Percentiles rank a stretch among this genome's conserved stretches.
phyloP scores from a whole-genome alignment of 306 rosid genomes.

The Vicia villosa region DNA sequence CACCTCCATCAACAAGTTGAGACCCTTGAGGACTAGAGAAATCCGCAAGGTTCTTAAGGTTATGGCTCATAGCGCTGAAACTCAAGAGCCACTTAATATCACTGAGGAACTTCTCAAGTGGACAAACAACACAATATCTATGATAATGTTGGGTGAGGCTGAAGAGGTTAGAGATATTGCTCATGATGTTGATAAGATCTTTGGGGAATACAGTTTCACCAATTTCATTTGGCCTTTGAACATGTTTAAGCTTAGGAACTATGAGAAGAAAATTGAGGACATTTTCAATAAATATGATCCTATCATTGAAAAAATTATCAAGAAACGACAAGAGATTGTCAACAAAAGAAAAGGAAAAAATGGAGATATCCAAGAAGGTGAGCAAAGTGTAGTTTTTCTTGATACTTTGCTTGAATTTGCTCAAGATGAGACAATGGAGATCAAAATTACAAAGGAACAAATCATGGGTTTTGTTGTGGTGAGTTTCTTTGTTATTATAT shows the following conservation, averaged over 20 bases:
- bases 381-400: slow-evolving; percentile 35
- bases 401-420: slow-evolving; percentile 46
- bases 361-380: slow-evolving; percentile 23
- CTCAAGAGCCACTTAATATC: slow-evolving; percentile 34
- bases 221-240: slow-evolving; percentile 47
- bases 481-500: neutral
- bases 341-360: slow-evolving; percentile 20
- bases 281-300: slow-evolving; percentile 41
- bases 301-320: slow-evolving; percentile 46
- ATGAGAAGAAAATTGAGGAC: slow-evolving; percentile 42
- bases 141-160: slow-evolving; percentile 49
- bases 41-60: slow-evolving; percentile 22
- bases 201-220: slow-evolving; percentile 42
- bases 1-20: slow-evolving; percentile 31
- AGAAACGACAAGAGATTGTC: slow-evolving; percentile 37
- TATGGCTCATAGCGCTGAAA: slow-evolving; percentile 34
- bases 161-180: slow-evolving; percentile 42
- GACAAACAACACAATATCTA: slow-evolving; percentile 39
- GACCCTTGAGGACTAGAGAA: slow-evolving; percentile 39
- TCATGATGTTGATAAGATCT: slow-evolving; percentile 44
- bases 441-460: slow-evolving; percentile 46
- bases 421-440: slow-evolving; percentile 43
- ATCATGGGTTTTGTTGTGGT: slow-evolving; percentile 49
- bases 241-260: slow-evolving; percentile 36
- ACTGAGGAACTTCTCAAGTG: slow-evolving; percentile 48